phyloP scores from a whole-genome alignment of 2,329 filamentous ascomycete genomes.

The Xylariaceae sp. region DNA sequence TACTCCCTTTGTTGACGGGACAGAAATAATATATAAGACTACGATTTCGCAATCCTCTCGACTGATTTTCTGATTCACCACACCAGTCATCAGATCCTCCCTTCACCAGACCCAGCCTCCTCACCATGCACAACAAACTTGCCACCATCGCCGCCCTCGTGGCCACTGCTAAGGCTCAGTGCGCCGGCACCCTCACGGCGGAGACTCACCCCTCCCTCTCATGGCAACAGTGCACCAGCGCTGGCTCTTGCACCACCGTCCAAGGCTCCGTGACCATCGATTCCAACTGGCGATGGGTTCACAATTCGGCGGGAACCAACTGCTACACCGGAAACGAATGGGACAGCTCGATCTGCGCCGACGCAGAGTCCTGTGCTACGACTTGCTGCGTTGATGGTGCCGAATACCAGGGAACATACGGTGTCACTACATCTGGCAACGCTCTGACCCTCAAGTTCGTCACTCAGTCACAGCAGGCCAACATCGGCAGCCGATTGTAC shows the following conservation, averaged over 20 bases:
- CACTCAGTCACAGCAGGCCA: constrained; percentile 40
- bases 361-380: constrained; percentile 37
- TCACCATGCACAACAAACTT: constrained; percentile 30
- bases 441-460: constrained; percentile 48
- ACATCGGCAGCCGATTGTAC: constrained; percentile 49
- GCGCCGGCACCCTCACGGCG: constrained; percentile 38
- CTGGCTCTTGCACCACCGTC: constrained; percentile 41
- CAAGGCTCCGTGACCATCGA: constrained; percentile 45
- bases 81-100: constrained; percentile 12
- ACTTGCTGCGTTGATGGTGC: constrained; percentile 44
- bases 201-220: constrained; percentile 45
- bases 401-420: constrained; percentile 43
- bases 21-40: constrained; percentile 19
- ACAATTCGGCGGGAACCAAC: constrained; percentile 40
- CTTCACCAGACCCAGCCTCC: constrained; percentile 9
- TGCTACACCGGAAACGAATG: constrained; percentile 44
- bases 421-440: constrained; percentile 43
- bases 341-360: constrained; percentile 35
- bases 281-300: constrained; percentile 51
- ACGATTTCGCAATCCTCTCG: constrained; percentile 17
- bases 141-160: constrained; percentile 36
- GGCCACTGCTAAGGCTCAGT: constrained; percentile 39
- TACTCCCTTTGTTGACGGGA: not conserved
- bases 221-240: constrained; percentile 42
- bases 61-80: constrained; percentile 16